A percentile compares a stretch with the other conserved stretches of the same genome.
Evolutionary conservation across 768 basidiomycete genomes (phyloP).

Genomic region (Nevesoporus exiguus): DNA sequence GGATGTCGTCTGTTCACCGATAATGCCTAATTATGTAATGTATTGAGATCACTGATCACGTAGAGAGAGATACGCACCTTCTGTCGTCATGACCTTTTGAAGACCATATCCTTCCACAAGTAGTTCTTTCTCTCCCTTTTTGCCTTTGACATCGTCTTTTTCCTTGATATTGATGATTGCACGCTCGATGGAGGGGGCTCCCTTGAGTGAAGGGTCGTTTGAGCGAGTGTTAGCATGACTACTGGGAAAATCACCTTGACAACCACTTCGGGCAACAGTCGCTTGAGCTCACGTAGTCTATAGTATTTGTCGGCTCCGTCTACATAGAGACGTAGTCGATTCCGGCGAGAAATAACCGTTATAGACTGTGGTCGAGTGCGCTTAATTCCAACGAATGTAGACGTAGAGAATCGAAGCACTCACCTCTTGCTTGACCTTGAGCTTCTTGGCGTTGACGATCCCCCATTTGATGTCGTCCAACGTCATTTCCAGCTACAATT

Average conservation of each 20-base stretch:
- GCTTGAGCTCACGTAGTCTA: conserved; percentile 80
- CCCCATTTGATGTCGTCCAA: conserved; percentile 93
- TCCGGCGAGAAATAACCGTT: conserved; percentile 67
- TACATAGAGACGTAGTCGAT: conserved; percentile 75
- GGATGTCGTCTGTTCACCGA: conserved; percentile 88
- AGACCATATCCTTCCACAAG: conserved; percentile 97
- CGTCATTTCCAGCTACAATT: conserved; percentile 77
- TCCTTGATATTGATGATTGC: conserved; percentile 97
- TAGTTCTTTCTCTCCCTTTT: conserved; percentile 86
- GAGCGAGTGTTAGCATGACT: background rate
- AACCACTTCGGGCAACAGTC: conserved; percentile 78
- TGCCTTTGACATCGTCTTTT: conserved; percentile 71
- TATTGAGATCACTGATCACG: background rate
- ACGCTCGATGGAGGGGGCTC: conserved; percentile 81
- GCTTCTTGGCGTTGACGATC: conserved; percentile 79
- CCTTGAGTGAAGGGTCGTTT: conserved; percentile 42
- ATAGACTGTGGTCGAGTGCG: conserved; percentile 53
- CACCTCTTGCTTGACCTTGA: conserved; percentile 90
- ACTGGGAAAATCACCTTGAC: conserved; percentile 63
- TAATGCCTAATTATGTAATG: conserved; percentile 58
- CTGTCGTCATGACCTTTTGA: conserved; percentile 94
- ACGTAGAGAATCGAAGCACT: background rate
- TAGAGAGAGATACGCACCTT: conserved; percentile 52
- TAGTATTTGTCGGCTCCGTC: conserved; percentile 79
- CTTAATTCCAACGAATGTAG: background rate